Evolutionary conservation across 768 basidiomycete species (phyloP).

Genomic region (Boletus speciosus): DNA sequence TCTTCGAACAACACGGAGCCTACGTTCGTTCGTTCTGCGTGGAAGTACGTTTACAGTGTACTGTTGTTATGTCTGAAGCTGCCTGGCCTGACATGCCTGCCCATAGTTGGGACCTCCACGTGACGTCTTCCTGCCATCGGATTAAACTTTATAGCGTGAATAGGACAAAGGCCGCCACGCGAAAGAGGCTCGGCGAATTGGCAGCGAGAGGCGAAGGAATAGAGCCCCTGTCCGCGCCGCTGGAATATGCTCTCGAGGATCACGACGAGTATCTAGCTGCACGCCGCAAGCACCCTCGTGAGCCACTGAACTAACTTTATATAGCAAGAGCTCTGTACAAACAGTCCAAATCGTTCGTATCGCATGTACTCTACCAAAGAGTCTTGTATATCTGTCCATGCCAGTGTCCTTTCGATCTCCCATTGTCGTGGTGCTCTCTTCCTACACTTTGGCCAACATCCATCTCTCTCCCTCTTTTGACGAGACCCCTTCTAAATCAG

Average conservation of each 20-base stretch:
- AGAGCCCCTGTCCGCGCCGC: constrained; percentile 7
- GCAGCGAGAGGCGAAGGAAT: constrained; percentile 35
- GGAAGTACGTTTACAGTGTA: too few species aligned
- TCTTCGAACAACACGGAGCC: too few species aligned
- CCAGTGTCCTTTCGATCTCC: neutral
- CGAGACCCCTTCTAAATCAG: constrained; percentile 6
- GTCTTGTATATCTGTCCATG: too few species aligned
- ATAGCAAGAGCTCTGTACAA: neutral
- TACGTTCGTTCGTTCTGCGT: too few species aligned
- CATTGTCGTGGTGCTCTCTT: too few species aligned
- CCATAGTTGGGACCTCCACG: too few species aligned
- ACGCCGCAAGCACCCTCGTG: constrained; percentile 5
- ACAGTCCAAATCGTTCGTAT: neutral
- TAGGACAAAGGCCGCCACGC: constrained; percentile 38
- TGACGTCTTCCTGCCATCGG: constrained; percentile 44
- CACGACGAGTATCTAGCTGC: constrained; percentile 4
- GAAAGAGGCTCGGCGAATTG: constrained; percentile 39
- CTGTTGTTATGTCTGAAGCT: too few species aligned
- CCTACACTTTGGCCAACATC: constrained; percentile 34
- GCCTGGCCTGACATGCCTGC: too few species aligned
- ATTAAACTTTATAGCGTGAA: constrained; percentile 45
- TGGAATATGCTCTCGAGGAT: constrained; percentile 10
- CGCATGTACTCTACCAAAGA: neutral
- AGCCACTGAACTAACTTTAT: constrained; percentile 1
- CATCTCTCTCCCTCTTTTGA: constrained; percentile 12